Evolutionary conservation across 495 filamentous ascomycete species (phyloP), one percentile per base, ranked within the genome.

Genomic region (Hamigera avellanea): DNA sequence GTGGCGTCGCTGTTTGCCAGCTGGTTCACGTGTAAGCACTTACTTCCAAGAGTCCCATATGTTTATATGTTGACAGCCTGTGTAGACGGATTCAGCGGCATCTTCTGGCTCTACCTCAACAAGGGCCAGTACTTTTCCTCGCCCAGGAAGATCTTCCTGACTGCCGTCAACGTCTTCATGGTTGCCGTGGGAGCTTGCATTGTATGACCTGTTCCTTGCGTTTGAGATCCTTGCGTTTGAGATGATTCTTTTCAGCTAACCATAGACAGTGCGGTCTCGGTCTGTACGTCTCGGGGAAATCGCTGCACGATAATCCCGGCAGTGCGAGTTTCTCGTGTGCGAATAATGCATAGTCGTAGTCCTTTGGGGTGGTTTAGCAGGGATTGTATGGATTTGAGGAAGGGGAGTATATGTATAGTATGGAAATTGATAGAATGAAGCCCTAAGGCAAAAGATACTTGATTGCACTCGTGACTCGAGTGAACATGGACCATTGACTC

Each of bases 271-370:
- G 62, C 28, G 60, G 53, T 7, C 46, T 66, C 15, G 62, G 62
- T 18, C 40, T 66, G 7, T 66, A 57, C 41, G 49, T 51, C 4
- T 64, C 60, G 18, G 60, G 60, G 1, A 57, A 57, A 31, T 52
- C 59, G 1, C 62, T 67, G 19, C 59, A 67, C 28, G 54, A 67
- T 19, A 45, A 57, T 13, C 28, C 48, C 8, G 49, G 43, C 16
- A 46, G 39, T 7, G 33, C 40, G 1, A 56, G 51, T 42, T 63
- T 56, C 42, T 59, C 55, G 0, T 63, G 59, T 43, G 48, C 45
- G 1, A 48, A 50, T 29, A 55, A 44, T 37, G 42, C 44, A 8
- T 54, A 23, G 21, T 23, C 21, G 4, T 23, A 9, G 5, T 23
- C 21, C 9, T 23, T 5, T 23, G 9, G 21, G 9, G n/a, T n/a